phyloP scores from a whole-genome alignment of 257 asterid genomes.

The Ehretia macrophylla region DNA sequence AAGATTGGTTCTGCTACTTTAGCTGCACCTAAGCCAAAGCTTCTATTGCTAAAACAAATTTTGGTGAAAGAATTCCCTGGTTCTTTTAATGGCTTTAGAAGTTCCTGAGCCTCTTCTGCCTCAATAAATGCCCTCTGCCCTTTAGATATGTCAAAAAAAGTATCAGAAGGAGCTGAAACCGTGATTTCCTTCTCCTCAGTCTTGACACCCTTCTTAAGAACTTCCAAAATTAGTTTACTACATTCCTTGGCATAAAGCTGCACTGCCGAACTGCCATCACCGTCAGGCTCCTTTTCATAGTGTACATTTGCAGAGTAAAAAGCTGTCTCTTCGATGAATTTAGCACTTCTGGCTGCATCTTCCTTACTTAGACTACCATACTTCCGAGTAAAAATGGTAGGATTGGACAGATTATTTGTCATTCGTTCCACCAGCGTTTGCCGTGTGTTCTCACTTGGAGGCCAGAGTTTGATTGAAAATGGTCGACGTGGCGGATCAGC shows the following conservation, averaged over 20 bases:
- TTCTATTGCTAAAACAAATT: constrained; percentile 91
- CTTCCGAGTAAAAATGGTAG: constrained; percentile 87
- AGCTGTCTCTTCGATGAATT: constrained; percentile 69
- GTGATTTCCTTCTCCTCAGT: constrained; percentile 22
- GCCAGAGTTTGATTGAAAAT: constrained; percentile 86
- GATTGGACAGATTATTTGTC: constrained; percentile 76
- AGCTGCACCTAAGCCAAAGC: constrained; percentile 84
- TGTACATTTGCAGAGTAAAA: constrained; percentile 56
- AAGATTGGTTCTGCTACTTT: constrained; percentile 76
- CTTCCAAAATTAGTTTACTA: constrained; percentile 75
- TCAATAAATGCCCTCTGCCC: constrained; percentile 81
- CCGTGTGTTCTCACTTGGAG: constrained; percentile 83
- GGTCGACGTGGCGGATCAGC: constrained; percentile 52
- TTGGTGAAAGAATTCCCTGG: constrained; percentile 66
- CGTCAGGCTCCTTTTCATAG: constrained; percentile 79
- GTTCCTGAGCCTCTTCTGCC: constrained; percentile 69
- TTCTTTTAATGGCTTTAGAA: constrained; percentile 64
- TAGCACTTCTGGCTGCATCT: constrained; percentile 62
- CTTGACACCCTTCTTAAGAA: constrained; percentile 43
- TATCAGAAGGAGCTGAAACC: constrained; percentile 25
- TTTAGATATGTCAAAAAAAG: constrained; percentile 77
- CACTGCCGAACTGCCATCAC: constrained; percentile 95
- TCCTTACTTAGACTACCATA: constrained; percentile 57
- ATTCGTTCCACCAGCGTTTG: constrained; percentile 70
- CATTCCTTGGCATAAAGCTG: constrained; percentile 92